Base-by-base conservation (phyloP, 192 early-diverging fungal species). In the Backusella circina region DNA sequence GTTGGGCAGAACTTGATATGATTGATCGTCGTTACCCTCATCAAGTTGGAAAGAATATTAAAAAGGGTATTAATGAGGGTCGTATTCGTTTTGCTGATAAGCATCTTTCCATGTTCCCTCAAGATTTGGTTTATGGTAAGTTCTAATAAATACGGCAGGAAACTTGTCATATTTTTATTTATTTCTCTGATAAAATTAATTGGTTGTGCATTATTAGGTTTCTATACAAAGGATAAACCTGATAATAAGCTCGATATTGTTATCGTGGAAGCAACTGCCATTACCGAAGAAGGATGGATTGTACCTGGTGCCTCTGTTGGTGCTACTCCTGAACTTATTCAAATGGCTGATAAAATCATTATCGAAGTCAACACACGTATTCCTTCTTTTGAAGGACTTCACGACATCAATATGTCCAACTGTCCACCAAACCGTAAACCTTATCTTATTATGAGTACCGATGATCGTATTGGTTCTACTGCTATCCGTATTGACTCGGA, bases 31-130 rank as follows among this genome's bases (percentile, higher is more conserved):
- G 82, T 39, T 83, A 83, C 64, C 82, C 82, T 18, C 80, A 83
- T 75, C 82, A 83, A 73, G 70, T 78, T 39, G 82, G 82, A 1
- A 73, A 68, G 35, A 67, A 78, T 21, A 76, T 83, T 41, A 80
- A 80, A 64, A 77, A 75, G 61, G 79, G 73, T 37, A 83, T 83
- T 65, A 83, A 83, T 36, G 73, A 38, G 35, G 80, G 80, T 33
- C 75, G 70, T 50, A 83, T 80, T 70, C 70, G 71, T 30, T 83
- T 83, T 75, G 79, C 82, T 47, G 82, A 83, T 47, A 83, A 83
- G 69, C 82, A 83, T 67, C 76, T 83, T 73, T 83, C 82, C 23
- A 76, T 81, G 75, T 83, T 83, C 61, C 82, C 82, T 39, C 79
- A 80, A 18, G 79, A 80, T 67, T 66, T 80, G 51, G 74, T 75